Evolutionary conservation across 169 alveolate species (phyloP), one percentile per base, ranked within the genome.

Genomic region (Miamiensis avidus): DNA sequence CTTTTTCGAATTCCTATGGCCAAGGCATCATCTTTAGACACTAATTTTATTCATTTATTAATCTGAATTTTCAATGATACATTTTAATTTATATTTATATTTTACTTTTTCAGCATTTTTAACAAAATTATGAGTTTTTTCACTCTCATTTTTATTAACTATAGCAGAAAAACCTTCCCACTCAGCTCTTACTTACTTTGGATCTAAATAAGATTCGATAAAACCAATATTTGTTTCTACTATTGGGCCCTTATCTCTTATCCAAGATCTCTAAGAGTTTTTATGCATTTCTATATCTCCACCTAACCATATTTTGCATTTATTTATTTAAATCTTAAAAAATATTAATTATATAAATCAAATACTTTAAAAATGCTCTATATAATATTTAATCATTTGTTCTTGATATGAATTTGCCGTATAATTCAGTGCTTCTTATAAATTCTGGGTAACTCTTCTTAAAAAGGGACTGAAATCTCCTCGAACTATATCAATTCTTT

Each of bases 161-260:
- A 95, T 87, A 31, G 96, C 92, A 0, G 92, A 96, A 78, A 91
- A 93, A 0, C 95, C 96, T 86, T 93, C 96, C 74, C 83, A 95
- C 73, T 91, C 95, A 64, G 96, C 96, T 84, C 96, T 88, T 29
- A 93, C 93, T 76, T 91, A 88, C n/a, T 89, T 78, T 31, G 97
- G 97, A 85, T 95, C 97, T 0, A 90, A 78, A 77, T 95, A 95
- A 28, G 95, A 88, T 78, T 93, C 96, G 77, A 95, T 95, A 72
- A 87, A 93, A 27, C 96, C 97, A 31, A 94, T 92, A 32, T 91
- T 91, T 26, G 95, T 93, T 92, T 95, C 97, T 29, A 95, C 91
- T 28, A 91, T 89, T 29, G 96, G 97, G 1, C 93, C 94, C 65
- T 77, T 83, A 82, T 95, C 97, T 82, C 92, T 95, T 29, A 95